A percentile compares a stretch with the other conserved stretches of the same genome.
Evolutionary conservation across 2,329 filamentous ascomycete genomes (phyloP).

Genomic region (Gaeumannomyces sp.): DNA sequence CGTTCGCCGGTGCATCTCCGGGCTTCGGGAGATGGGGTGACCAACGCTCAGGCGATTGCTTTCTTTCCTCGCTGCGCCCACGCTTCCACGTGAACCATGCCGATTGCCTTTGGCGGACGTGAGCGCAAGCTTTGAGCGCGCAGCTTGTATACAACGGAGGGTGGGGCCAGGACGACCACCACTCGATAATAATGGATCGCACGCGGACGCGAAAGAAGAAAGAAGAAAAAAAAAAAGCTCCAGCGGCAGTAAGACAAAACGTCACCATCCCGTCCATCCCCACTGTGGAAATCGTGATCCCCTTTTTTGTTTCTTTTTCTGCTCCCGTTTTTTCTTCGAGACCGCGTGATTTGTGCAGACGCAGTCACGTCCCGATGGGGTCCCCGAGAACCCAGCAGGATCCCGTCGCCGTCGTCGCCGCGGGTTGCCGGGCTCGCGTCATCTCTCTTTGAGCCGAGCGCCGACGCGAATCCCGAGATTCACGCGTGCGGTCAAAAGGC

Average conservation of each 20-base stretch:
- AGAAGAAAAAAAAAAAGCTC: too few relatives aligned
- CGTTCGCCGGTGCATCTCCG: not conserved
- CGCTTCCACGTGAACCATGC: too few relatives aligned
- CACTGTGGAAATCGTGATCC: not conserved
- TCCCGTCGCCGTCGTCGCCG: too few relatives aligned
- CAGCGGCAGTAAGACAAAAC: too few relatives aligned
- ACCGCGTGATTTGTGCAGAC: not conserved
- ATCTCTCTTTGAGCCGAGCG: not conserved
- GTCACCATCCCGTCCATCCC: not conserved
- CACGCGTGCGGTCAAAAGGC: not conserved
- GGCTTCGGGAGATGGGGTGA: not conserved
- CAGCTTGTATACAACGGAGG: not conserved
- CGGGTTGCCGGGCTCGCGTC: not conserved
- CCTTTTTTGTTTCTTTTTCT: not conserved
- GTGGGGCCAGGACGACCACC: too few relatives aligned
- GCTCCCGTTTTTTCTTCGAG: not conserved
- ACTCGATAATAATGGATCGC: too few relatives aligned
- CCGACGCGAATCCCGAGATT: not conserved
- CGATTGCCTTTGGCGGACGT: not conserved
- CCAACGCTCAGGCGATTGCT: not conserved
- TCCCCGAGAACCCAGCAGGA: not conserved
- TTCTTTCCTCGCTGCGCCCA: too few relatives aligned
- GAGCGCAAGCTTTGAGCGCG: not conserved
- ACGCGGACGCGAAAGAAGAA: too few relatives aligned
- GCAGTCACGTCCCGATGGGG: not conserved